phyloP scores from a whole-genome alignment of 2,329 filamentous ascomycete genomes.

The Rosellinia necatrix region DNA sequence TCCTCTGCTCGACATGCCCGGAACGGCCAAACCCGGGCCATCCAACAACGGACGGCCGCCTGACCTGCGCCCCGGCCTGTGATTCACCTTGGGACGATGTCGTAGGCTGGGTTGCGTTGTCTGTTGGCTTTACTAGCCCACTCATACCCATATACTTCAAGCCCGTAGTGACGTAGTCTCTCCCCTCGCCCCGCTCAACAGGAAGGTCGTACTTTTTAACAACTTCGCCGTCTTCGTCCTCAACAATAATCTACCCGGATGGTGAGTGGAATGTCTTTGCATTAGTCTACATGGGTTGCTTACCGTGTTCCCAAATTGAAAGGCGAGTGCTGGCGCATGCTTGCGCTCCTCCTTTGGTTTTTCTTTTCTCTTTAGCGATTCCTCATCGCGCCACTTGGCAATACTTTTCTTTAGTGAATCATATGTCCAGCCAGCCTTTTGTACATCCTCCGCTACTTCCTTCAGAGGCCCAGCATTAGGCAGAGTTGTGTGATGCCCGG shows the following conservation, averaged over 20 bases:
- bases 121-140: slow-evolving; percentile 47
- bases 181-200: slow-evolving; percentile 51
- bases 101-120: slow-evolving; percentile 43
- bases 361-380: slow-evolving; percentile 65
- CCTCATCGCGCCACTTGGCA: slow-evolving; percentile 59
- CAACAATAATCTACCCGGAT: slow-evolving; percentile 73
- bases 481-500: slow-evolving; percentile 27
- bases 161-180: slow-evolving; percentile 49
- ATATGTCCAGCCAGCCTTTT: slow-evolving; percentile 49
- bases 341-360: slow-evolving; percentile 60
- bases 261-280: background rate
- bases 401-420: slow-evolving; percentile 55
- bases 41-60: slow-evolving; percentile 49
- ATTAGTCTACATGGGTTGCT: slow-evolving; percentile 33
- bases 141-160: slow-evolving; percentile 61
- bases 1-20: slow-evolving; percentile 44
- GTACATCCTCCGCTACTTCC: slow-evolving; percentile 42
- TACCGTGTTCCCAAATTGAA: slow-evolving; percentile 82
- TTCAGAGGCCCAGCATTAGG: slow-evolving; percentile 33
- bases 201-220: slow-evolving; percentile 82
- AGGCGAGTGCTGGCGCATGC: slow-evolving; percentile 77
- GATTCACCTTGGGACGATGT: slow-evolving; percentile 31
- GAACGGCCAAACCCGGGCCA: slow-evolving; percentile 54
- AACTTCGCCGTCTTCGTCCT: slow-evolving; percentile 85
- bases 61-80: slow-evolving; percentile 37